Conservation (phyloP, 495 filamentous ascomycete genomes). For the Aspergillus diversus region DNA sequence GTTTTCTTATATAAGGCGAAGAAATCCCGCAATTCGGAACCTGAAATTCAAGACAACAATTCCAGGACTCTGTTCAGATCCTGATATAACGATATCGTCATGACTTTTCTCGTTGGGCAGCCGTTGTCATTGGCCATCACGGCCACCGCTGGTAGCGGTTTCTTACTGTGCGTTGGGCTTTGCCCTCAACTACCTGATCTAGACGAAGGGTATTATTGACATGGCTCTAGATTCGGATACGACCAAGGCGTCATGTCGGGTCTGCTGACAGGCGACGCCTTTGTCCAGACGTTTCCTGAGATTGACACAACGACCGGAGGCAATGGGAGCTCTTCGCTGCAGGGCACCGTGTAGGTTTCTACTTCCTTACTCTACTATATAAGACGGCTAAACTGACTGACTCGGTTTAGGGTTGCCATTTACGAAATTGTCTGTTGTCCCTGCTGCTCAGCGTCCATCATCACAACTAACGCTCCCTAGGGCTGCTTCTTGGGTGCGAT, state of each 20-base stretch:
- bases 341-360: constrained; percentile 39
- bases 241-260: constrained; percentile 51
- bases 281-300: constrained; percentile 35
- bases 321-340: constrained; percentile 38
- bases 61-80: background rate
- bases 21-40: background rate
- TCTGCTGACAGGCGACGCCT: constrained; percentile 37
- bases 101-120: constrained; percentile 36
- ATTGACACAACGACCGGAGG: constrained; percentile 38
- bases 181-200: background rate
- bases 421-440: constrained; percentile 38
- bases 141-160: constrained; percentile 44
- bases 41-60: background rate
- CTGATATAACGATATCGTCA: constrained; percentile 1
- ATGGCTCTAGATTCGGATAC: constrained; percentile 40
- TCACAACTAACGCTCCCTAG: constrained; percentile 14
- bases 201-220: background rate
- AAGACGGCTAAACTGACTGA: constrained; percentile 4
- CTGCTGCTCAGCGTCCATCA: background rate
- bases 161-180: constrained; percentile 36
- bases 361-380: background rate
- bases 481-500: constrained; percentile 64
- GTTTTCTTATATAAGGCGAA: constrained; percentile 8
- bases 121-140: constrained; percentile 39
- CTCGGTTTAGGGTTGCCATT: constrained; percentile 33